Conservation (phyloP, 306 rosid genomes). For the Glycyrrhiza uralensis region DNA sequence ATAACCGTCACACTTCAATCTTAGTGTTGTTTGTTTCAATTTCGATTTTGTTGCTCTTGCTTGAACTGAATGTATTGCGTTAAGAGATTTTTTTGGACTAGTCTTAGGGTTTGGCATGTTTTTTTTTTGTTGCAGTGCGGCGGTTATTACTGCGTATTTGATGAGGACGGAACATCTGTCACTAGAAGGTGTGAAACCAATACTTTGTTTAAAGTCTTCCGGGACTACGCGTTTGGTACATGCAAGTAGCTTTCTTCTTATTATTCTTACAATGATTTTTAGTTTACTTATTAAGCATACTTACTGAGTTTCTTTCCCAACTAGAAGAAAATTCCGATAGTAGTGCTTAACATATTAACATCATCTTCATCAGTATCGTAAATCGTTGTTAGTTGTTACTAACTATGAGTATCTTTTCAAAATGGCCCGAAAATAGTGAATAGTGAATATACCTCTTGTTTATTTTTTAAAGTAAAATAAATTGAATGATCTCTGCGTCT, state of each 20-base stretch:
- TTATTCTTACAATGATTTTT: not conserved
- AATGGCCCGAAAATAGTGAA: not conserved
- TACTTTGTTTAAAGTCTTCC: slow-evolving; percentile 37
- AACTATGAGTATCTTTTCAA: not conserved
- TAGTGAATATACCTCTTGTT: not conserved
- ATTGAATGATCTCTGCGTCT: not conserved
- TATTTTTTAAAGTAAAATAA: not conserved
- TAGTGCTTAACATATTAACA: not conserved
- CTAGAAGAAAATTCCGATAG: not conserved
- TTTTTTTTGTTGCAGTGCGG: slow-evolving; percentile 79
- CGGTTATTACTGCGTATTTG: slow-evolving; percentile 81
- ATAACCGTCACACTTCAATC: not conserved
- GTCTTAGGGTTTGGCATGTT: slow-evolving; percentile 28
- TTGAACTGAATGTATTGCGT: not conserved
- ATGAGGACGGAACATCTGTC: slow-evolving; percentile 82
- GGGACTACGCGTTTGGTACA: slow-evolving; percentile 33
- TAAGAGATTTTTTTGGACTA: not conserved
- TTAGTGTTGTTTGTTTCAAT: not conserved
- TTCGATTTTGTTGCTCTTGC: not conserved
- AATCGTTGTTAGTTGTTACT: no score
- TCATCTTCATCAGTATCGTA: not conserved
- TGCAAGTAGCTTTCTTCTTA: slow-evolving; percentile 23
- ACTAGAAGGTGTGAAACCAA: slow-evolving; percentile 65
- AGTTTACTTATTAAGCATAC: not conserved
- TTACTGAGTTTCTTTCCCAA: not conserved